Evolutionary conservation across 164 flowering plant species (phyloP).

Genomic region (Chimonanthus praecox): DNA sequence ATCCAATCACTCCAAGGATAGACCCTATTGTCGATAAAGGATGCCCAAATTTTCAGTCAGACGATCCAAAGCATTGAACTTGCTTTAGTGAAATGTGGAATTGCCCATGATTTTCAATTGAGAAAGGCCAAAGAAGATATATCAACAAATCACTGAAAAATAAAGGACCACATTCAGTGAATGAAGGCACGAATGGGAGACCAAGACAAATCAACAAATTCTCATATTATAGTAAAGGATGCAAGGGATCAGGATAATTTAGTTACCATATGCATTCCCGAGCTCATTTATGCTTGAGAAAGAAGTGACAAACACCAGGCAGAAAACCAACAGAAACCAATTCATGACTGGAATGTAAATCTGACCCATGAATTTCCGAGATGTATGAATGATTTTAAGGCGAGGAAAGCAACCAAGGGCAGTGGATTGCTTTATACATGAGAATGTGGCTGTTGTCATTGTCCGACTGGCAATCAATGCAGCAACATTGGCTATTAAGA

Average conservation of each 20-base stretch:
- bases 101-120: too few relatives aligned
- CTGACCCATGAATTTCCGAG: constrained; percentile 97
- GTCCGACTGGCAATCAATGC: constrained; percentile 95
- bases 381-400: constrained; percentile 96
- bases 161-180: too few relatives aligned
- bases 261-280: constrained; percentile 72
- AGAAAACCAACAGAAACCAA: constrained; percentile 82
- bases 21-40: too few relatives aligned
- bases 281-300: constrained; percentile 75
- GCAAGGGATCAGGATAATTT: not conserved
- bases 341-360: constrained; percentile 93
- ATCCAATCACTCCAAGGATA: too few relatives aligned
- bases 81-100: too few relatives aligned
- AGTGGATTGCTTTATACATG: constrained; percentile 92
- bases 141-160: too few relatives aligned
- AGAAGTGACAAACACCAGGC: constrained; percentile 65
- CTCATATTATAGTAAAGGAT: not conserved
- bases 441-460: constrained; percentile 96
- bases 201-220: too few relatives aligned
- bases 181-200: too few relatives aligned
- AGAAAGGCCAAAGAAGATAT: too few relatives aligned
- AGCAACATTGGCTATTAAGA: constrained; percentile 84
- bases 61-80: too few relatives aligned
- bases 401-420: constrained; percentile 99
- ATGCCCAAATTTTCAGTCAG: too few relatives aligned